Conservation (phyloP, 176 grass and related monocot genomes). For the Oryza officinalis region DNA sequence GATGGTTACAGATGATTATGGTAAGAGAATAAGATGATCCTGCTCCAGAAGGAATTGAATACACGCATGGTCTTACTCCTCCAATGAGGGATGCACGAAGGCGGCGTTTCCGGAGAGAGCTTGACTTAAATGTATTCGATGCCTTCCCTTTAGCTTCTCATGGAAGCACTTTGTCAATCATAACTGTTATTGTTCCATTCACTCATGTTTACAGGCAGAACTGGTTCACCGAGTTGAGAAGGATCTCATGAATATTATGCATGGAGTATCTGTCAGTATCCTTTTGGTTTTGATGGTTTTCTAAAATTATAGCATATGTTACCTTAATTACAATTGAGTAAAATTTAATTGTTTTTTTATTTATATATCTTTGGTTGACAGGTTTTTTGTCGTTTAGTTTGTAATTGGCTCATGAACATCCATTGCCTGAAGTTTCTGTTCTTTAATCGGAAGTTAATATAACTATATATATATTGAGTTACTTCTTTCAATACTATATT, state of each 20-base stretch:
- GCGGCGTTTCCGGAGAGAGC: slow-evolving; percentile 82
- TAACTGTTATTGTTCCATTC: slow-evolving; percentile 16
- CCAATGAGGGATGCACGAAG: slow-evolving; percentile 84
- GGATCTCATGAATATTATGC: slow-evolving; percentile 78
- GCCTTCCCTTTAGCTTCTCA: slow-evolving; percentile 25
- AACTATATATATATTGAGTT: neutral
- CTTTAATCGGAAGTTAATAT: neutral
- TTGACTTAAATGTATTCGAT: slow-evolving; percentile 73
- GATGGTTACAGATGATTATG: slow-evolving; percentile 74
- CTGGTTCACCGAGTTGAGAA: slow-evolving; percentile 74
- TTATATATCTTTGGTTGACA: slow-evolving; percentile 3
- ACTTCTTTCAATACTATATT: neutral
- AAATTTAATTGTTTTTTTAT: neutral
- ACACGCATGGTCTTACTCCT: slow-evolving; percentile 92
- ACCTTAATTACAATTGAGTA: slow-evolving; percentile 5
- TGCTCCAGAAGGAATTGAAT: slow-evolving; percentile 83
- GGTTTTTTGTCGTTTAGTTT: neutral
- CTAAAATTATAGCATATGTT: slow-evolving; percentile 22
- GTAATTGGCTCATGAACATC: slow-evolving; percentile 1
- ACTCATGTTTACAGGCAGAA: slow-evolving; percentile 58
- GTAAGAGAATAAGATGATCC: slow-evolving; percentile 75
- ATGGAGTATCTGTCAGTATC: slow-evolving; percentile 70
- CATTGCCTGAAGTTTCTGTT: neutral
- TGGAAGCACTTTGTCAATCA: slow-evolving; percentile 22
- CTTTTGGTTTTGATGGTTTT: slow-evolving; percentile 44